phyloP scores from a whole-genome alignment of 768 basidiomycete species.

The Lactarius tabidus region DNA sequence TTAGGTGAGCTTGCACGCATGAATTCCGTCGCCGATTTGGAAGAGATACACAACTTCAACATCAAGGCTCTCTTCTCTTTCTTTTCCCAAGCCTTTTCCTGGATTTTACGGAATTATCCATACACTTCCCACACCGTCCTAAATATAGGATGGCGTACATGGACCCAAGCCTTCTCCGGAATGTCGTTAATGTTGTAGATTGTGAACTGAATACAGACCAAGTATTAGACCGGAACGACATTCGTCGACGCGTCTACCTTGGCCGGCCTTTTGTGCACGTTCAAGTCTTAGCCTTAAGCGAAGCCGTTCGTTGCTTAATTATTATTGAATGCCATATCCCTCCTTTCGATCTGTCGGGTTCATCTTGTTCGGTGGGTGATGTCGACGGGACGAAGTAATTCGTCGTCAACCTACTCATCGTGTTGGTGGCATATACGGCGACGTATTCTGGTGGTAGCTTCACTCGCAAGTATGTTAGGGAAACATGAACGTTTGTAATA shows the following conservation, averaged over 20 bases:
- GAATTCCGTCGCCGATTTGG: neutral
- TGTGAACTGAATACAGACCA: neutral
- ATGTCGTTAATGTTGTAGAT: slow-evolving; percentile 4
- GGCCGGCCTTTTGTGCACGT: too few relatives aligned
- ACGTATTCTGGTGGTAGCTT: neutral
- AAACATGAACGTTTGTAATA: neutral
- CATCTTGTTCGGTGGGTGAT: neutral
- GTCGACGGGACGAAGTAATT: neutral
- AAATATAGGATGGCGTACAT: neutral
- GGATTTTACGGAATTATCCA: neutral
- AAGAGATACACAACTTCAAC: neutral
- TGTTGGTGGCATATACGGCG: neutral
- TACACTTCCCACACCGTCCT: neutral
- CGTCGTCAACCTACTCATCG: neutral
- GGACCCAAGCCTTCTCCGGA: slow-evolving; percentile 1
- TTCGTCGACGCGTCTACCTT: too few relatives aligned
- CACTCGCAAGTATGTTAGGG: neutral
- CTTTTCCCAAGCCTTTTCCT: neutral
- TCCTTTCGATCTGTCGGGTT: neutral
- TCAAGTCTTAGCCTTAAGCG: too few relatives aligned
- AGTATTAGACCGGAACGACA: neutral
- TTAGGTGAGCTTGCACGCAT: neutral
- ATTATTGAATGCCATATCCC: neutral
- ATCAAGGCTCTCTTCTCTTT: neutral
- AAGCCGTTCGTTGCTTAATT: too few relatives aligned